These are phyloP conservation scores for Microsporum audouinii DNA, from an alignment of 2,329 filamentous ascomycete species.

Conservation along the genomic window DNA sequence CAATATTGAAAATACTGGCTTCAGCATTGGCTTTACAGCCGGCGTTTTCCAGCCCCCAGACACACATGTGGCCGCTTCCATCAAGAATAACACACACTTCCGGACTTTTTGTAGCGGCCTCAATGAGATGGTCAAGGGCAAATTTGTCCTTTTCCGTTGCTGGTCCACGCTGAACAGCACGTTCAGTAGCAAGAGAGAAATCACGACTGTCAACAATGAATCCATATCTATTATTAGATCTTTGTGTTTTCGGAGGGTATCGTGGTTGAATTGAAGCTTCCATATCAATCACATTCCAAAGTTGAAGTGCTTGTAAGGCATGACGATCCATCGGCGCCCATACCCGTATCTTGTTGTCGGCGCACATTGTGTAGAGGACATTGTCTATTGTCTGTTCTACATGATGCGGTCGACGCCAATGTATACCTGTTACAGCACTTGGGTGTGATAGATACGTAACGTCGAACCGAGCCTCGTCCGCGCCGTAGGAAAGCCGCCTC, in stretches of 20 bases:
- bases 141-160: slow-evolving; percentile 51
- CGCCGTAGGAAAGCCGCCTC: slow-evolving; percentile 73
- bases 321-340: slow-evolving; percentile 71
- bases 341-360: slow-evolving; percentile 66
- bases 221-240: slow-evolving; percentile 48
- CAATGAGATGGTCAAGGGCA: slow-evolving; percentile 71
- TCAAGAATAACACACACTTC: slow-evolving; percentile 83
- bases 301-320: slow-evolving; percentile 54
- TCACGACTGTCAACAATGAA: slow-evolving; percentile 76
- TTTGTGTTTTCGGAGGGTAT: slow-evolving; percentile 29
- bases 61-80: slow-evolving; percentile 73
- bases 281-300: slow-evolving; percentile 75
- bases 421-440: slow-evolving; percentile 62
- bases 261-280: slow-evolving; percentile 55
- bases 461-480: slow-evolving; percentile 76
- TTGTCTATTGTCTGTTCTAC: slow-evolving; percentile 70
- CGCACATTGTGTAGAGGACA: slow-evolving; percentile 78
- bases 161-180: slow-evolving; percentile 54
- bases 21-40: slow-evolving; percentile 56
- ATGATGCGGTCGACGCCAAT: slow-evolving; percentile 74
- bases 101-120: slow-evolving; percentile 70
- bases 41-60: slow-evolving; percentile 84
- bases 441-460: slow-evolving; percentile 84
- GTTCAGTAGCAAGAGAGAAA: slow-evolving; percentile 58
- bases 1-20: slow-evolving; percentile 70